These are phyloP conservation scores for Actinidia chinensis DNA, from an alignment of 179 eudicot genomes.

Conservation along the genomic window DNA sequence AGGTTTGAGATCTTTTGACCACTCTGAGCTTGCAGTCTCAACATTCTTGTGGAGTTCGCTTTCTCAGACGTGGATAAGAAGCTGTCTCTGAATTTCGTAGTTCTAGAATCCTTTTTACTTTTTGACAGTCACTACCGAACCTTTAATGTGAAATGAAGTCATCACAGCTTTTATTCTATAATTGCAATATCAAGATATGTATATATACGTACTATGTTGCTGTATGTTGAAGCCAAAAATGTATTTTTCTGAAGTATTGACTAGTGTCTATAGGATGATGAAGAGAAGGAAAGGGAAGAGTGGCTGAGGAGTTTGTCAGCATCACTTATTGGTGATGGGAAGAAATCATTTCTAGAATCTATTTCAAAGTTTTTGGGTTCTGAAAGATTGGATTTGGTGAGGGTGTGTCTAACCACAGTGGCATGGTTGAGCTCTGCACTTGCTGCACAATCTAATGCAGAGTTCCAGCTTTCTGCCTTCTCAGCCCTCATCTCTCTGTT, in stretches of 20 bases:
- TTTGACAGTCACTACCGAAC: background rate
- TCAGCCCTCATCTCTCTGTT: slow-evolving; percentile 39
- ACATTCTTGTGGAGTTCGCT: background rate
- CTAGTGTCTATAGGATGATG: slow-evolving; percentile 30
- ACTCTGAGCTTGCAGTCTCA: background rate
- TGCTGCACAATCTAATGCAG: slow-evolving; percentile 35
- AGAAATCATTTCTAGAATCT: slow-evolving; percentile 39
- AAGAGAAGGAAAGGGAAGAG: slow-evolving; percentile 40
- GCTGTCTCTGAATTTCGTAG: background rate
- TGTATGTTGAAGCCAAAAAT: background rate
- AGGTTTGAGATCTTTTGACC: background rate
- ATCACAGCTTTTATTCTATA: no score
- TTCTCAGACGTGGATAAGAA: background rate
- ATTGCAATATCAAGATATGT: background rate
- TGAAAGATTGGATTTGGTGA: slow-evolving; percentile 35
- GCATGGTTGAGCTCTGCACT: slow-evolving; percentile 53
- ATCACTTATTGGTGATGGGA: slow-evolving; percentile 47
- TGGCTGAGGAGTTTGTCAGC: slow-evolving; percentile 44
- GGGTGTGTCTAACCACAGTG: slow-evolving; percentile 44
- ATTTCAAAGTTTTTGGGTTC: slow-evolving; percentile 43
- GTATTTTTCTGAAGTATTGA: slow-evolving; percentile 21
- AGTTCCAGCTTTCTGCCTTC: slow-evolving; percentile 37
- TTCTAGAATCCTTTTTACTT: background rate
- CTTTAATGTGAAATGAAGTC: no score
- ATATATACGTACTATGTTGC: background rate